Base-by-base conservation (phyloP, 2,329 filamentous ascomycete species). In the Xylariaceae sp. region DNA sequence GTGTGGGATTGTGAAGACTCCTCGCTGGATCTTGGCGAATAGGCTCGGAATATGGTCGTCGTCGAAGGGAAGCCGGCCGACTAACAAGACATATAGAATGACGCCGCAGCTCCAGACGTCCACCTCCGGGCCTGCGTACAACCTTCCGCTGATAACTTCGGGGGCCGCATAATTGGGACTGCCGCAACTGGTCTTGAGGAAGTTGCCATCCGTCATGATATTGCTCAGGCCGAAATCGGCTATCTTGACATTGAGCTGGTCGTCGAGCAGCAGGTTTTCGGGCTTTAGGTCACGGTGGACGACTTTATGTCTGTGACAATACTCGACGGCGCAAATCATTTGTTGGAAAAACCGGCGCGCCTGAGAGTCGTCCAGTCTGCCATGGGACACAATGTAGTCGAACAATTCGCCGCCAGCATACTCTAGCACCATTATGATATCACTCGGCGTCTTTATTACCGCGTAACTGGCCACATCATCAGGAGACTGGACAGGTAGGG, bases 141-240 rank as follows among this genome's bases (percentile, higher is more conserved):
- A 73, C 71, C 97, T 98, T 16, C 92, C 92, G 39, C 89, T 92
- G 57, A 98, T 97, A 44, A 98, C 92, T 63, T 98, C 92, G 5
- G 92, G 92, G 1, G 92, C 92, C 9, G 92, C 92, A 63, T 98
- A 98, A 64, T 98, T 98, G 29, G 92, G 92, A 59, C 90, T 97
- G 37, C 92, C 92, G 57, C 92, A 98, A 61, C 89, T 97, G 1
- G 92, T 98, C 69, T 96, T 97, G 56, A 98, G 77, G 60, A 98
- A 98, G 62, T 98, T 98, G 17, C 92, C 92, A 60, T 98, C 92
- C 0, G 92, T 97, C 92, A 98, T 98, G 67, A 98, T 98, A 61
- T 98, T 98, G 70, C 90, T 97, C 41, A 98, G 73, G 41, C 92
- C 92, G 53, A 98, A 98, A 66, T 98, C 92, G 55, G 92, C 92